phyloP scores from a whole-genome alignment of 768 basidiomycete species.

The Mycena alexandri region DNA sequence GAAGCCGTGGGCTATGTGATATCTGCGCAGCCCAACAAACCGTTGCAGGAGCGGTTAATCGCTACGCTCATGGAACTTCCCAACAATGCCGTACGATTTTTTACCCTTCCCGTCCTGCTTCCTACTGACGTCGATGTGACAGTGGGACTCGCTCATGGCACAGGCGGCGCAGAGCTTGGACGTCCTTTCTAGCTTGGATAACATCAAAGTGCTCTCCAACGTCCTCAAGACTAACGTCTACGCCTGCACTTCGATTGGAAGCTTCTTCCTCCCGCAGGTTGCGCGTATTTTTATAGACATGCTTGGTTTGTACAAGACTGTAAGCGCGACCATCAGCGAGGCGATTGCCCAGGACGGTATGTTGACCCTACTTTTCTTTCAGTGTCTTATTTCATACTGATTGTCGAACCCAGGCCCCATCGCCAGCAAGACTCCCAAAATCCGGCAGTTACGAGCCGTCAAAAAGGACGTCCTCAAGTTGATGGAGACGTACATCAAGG shows the following conservation, averaged over 20 bases:
- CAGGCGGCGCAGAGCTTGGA: constrained; percentile 95
- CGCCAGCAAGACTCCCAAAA: constrained; percentile 97
- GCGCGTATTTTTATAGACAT: constrained; percentile 97
- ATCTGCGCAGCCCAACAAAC: constrained; percentile 97
- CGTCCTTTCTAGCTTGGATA: constrained; percentile 89
- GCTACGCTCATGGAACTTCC: constrained; percentile 96
- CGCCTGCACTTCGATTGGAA: constrained; percentile 95
- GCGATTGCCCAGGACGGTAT: constrained; percentile 88
- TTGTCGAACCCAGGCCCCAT: constrained; percentile 70
- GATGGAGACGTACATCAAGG: constrained; percentile 97
- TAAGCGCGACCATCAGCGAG: constrained; percentile 95
- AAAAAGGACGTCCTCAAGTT: constrained; percentile 98
- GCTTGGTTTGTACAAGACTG: constrained; percentile 97
- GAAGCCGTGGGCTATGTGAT: constrained; percentile 99
- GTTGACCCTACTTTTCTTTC: constrained; percentile 32
- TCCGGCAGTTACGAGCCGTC: constrained; percentile 92
- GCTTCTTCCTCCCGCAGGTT: constrained; percentile 95
- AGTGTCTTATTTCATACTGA: constrained; percentile 9
- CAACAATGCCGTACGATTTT: constrained; percentile 83
- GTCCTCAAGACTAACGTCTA: constrained; percentile 99
- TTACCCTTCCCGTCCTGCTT: not conserved
- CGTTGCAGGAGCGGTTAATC: constrained; percentile 94
- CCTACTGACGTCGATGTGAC: constrained; percentile 6
- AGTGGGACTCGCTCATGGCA: constrained; percentile 99
- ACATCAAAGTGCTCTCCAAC: constrained; percentile 96